Evolutionary conservation across 2,329 filamentous ascomycete genomes (phyloP).

Genomic region (Aaosphaeria pasadenensis): DNA sequence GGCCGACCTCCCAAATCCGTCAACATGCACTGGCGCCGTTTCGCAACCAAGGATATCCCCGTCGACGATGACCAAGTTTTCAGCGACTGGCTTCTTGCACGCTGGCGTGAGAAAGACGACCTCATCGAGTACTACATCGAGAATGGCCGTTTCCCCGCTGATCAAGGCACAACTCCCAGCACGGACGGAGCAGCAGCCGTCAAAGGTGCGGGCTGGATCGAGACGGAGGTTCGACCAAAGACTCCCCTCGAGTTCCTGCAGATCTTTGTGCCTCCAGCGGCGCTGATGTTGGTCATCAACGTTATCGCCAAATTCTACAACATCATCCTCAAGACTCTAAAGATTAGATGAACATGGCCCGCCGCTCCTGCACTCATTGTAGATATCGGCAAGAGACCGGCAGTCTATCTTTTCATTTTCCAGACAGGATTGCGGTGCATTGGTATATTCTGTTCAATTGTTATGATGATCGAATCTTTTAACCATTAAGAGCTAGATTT

Average conservation of each 20-base stretch:
- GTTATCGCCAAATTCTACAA: constrained; percentile 21
- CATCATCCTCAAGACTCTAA: constrained; percentile 17
- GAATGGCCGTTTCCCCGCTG: constrained; percentile 79
- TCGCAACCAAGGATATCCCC: constrained; percentile 75
- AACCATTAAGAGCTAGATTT: no score
- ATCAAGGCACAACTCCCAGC: constrained; percentile 32
- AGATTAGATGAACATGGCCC: constrained; percentile 2
- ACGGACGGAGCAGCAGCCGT: constrained; percentile 14
- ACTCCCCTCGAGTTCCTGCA: constrained; percentile 42
- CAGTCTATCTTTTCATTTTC: no score
- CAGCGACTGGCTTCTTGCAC: constrained; percentile 73
- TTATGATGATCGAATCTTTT: no score
- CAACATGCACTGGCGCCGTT: constrained; percentile 95
- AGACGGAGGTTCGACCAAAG: constrained; percentile 44
- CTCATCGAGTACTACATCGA: constrained; percentile 73
- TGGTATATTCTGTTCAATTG: no score
- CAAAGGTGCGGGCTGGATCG: constrained; percentile 43
- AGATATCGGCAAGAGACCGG: no score
- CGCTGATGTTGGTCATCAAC: constrained; percentile 35
- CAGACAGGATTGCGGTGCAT: no score
- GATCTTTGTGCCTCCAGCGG: constrained; percentile 41
- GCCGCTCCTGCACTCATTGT: no score
- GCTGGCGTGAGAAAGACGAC: constrained; percentile 90
- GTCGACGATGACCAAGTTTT: constrained; percentile 70
- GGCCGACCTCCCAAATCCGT: constrained; percentile 89